These are phyloP conservation scores for Annulohypoxylon stygium DNA, from an alignment of 495 filamentous ascomycete species.

Conservation along the genomic window DNA sequence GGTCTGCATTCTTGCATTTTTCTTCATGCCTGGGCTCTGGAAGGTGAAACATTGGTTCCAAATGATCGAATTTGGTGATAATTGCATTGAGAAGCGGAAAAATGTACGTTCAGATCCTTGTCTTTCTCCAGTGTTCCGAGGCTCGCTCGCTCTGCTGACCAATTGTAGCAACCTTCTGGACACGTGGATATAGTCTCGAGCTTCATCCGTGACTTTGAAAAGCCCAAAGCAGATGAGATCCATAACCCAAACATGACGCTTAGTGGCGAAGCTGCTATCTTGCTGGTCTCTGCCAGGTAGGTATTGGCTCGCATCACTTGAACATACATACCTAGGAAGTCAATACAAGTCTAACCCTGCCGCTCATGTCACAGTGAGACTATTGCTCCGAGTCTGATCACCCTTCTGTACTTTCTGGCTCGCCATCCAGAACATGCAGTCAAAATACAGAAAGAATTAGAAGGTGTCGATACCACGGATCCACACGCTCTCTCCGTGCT, in stretches of 20 bases:
- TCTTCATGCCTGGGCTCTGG: background rate
- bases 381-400: background rate
- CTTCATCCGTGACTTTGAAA: too few species aligned
- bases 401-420: constrained; percentile 19
- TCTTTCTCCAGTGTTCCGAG: too few species aligned
- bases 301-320: too few species aligned
- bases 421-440: constrained; percentile 24
- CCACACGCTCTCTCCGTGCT: constrained; percentile 42
- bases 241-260: too few species aligned
- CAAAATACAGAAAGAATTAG: constrained; percentile 22
- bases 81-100: background rate
- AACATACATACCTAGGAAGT: too few species aligned
- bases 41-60: background rate
- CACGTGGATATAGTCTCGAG: too few species aligned
- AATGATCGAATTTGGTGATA: background rate
- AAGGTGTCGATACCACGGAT: constrained; percentile 2
- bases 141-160: too few species aligned
- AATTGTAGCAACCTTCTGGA: too few species aligned
- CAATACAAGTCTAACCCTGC: too few species aligned
- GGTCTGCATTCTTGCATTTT: background rate
- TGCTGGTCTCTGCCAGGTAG: too few species aligned
- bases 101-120: background rate
- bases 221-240: too few species aligned
- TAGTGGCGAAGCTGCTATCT: too few species aligned
- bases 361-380: constrained; percentile 12